A percentile compares a stretch with the other conserved stretches of the same genome.
Evolutionary conservation across 1,284 basidiomycete genomes (phyloP).

Genomic region (Puccinia triticina): DNA sequence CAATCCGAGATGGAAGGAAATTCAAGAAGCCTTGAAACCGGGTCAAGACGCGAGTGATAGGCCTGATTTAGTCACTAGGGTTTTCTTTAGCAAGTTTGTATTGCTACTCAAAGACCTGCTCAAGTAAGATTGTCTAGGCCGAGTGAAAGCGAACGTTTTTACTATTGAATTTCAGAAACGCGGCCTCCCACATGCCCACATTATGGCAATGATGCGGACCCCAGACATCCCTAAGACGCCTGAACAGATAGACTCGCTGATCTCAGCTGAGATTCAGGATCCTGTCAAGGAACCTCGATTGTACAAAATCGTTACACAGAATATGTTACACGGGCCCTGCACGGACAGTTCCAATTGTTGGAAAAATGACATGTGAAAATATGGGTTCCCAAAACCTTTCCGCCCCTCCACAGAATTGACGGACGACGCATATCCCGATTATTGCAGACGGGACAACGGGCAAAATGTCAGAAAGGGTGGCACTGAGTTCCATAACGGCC

Average conservation of each 20-base stretch:
- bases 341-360: slow-evolving; percentile 63
- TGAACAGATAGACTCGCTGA: slow-evolving; percentile 61
- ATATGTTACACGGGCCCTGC: slow-evolving; percentile 66
- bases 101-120: background rate
- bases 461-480: background rate
- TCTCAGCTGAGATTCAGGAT: slow-evolving; percentile 64
- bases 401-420: slow-evolving; percentile 59
- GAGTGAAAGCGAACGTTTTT: background rate
- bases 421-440: too few relatives aligned
- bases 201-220: slow-evolving; percentile 62
- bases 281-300: slow-evolving; percentile 61
- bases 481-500: background rate
- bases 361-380: slow-evolving; percentile 61
- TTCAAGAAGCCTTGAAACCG: slow-evolving; percentile 45
- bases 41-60: background rate
- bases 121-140: background rate
- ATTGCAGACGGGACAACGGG: too few relatives aligned
- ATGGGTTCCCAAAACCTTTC: slow-evolving; percentile 63
- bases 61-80: background rate
- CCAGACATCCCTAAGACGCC: slow-evolving; percentile 59
- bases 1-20: slow-evolving; percentile 62
- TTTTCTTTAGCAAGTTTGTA: background rate
- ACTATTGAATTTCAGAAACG: slow-evolving; percentile 63
- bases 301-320: slow-evolving; percentile 59
- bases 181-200: slow-evolving; percentile 65